Percentiles rank a stretch among this genome's conserved stretches.
Evolutionary conservation across 2,329 filamentous ascomycete genomes (phyloP).

Genomic region (Apiospora saccharicola): DNA sequence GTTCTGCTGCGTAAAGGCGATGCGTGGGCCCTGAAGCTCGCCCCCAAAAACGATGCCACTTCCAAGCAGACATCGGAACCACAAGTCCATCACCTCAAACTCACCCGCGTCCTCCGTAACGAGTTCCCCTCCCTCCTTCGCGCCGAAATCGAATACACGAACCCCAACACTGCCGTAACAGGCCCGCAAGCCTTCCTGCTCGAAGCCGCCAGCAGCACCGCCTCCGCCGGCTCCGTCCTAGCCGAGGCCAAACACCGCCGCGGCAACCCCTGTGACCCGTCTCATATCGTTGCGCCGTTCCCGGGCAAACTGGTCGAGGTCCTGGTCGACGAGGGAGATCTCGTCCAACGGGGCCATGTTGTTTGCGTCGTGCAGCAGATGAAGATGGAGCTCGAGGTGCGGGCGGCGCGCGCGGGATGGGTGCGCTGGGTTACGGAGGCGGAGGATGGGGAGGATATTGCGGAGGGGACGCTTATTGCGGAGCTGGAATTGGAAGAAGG

Average conservation of each 20-base stretch:
- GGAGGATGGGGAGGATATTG: constrained; percentile 61
- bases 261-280: constrained; percentile 56
- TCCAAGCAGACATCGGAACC: constrained; percentile 36
- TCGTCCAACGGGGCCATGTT: constrained; percentile 56
- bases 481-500: constrained; percentile 22
- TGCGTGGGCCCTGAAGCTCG: constrained; percentile 61
- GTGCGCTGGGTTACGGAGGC: constrained; percentile 61
- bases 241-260: constrained; percentile 55
- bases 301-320: constrained; percentile 67
- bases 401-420: constrained; percentile 54
- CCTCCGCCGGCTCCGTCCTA: constrained; percentile 52
- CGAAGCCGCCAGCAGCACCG: constrained; percentile 39
- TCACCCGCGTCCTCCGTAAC: constrained; percentile 63
- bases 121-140: constrained; percentile 64
- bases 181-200: constrained; percentile 5
- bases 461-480: constrained; percentile 58
- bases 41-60: constrained; percentile 39
- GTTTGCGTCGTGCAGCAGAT: constrained; percentile 69
- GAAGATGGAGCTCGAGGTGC: constrained; percentile 74
- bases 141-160: constrained; percentile 59
- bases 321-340: constrained; percentile 59
- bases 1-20: constrained; percentile 65
- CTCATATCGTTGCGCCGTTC: constrained; percentile 63
- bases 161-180: constrained; percentile 19
- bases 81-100: constrained; percentile 56